Base-by-base conservation (phyloP, 1,284 basidiomycete species). In the Agroathelia rolfsii region DNA sequence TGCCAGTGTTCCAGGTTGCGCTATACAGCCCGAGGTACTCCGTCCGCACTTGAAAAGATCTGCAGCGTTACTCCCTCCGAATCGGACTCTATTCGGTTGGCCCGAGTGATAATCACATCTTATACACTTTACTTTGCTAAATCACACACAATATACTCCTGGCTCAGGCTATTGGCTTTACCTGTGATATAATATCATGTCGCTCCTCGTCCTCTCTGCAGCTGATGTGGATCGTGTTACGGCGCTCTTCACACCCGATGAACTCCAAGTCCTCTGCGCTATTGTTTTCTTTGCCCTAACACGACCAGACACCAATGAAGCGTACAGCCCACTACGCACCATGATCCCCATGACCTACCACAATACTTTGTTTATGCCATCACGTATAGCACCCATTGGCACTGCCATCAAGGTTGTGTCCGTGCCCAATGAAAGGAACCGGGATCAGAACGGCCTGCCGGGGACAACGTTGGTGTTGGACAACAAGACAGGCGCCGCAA, bases 381-480 rank as follows among this genome's bases (percentile, higher is more conserved):
- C 77, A 9, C 65, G 73, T 10, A 54, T 78, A 8, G 52, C 58
- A 6, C 41, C 45, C 1, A 38, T 58, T 11, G 62, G 61, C 5
- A 76, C 75, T 2, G 61, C 77, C 2, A 62, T 82, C 40, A 89
- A 90, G 54, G 67, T 83, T 19, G 84, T 85, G 3, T 76, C 72
- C 7, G 64, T 86, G 1, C 83, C 85, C 0, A 59, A 52, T 1
- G 31, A 34, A 0, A 40, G 40, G 1, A 44, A 42, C 5, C 38
- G 54, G 3, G 61, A 64, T 18, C 49, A 41, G 2, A 56, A 60
- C 3, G 86, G 87, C 0, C 49, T 92, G 5, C 83, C 86, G 2
- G 86, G 66, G 0, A 77, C 76, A 2, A 92, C 83, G 0, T 51
- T 89, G 16, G 66, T 92, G 2, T 49, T 93, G 18, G 76, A 90